Evolutionary conservation across 2,329 filamentous ascomycete species (phyloP).

Genomic region (Gyromitra esculenta): DNA sequence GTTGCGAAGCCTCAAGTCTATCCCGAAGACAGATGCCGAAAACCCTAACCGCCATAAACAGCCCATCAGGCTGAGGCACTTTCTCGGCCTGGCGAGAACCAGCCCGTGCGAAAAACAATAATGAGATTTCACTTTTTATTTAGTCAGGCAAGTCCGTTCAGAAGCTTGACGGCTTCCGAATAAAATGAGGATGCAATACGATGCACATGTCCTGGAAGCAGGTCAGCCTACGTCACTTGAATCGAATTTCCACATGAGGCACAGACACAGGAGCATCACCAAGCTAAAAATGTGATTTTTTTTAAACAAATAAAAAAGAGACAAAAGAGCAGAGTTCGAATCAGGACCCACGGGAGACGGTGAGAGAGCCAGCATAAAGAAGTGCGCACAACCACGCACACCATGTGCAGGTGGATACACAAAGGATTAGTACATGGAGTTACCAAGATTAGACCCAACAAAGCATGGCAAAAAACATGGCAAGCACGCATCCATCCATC

Average conservation of each 20-base stretch:
- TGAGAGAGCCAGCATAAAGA: slow-evolving; percentile 39
- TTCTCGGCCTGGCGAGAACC: slow-evolving; percentile 15
- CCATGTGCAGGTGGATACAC: slow-evolving; percentile 12
- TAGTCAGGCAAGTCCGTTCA: slow-evolving; percentile 1
- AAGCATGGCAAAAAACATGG: slow-evolving; percentile 51
- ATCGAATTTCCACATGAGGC: slow-evolving; percentile 18
- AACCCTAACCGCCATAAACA: slow-evolving; percentile 17
- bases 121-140: not conserved
- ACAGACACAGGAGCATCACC: slow-evolving; percentile 26
- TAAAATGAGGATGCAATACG: slow-evolving; percentile 9
- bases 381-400: slow-evolving; percentile 32
- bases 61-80: slow-evolving; percentile 11
- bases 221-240: slow-evolving; percentile 40
- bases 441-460: slow-evolving; percentile 52
- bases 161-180: not conserved
- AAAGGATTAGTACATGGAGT: slow-evolving; percentile 43
- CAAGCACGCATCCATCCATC: slow-evolving; percentile 48
- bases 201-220: not conserved
- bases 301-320: no score
- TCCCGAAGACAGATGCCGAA: slow-evolving; percentile 14
- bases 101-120: slow-evolving; percentile 33
- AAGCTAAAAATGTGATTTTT: slow-evolving; percentile 5
- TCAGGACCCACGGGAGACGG: slow-evolving; percentile 11
- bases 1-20: slow-evolving; percentile 14
- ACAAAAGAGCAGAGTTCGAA: not conserved